A percentile compares a stretch with the other conserved stretches of the same genome.
phyloP scores from a whole-genome alignment of 2,329 filamentous ascomycete species.

The Cytospora mali region DNA sequence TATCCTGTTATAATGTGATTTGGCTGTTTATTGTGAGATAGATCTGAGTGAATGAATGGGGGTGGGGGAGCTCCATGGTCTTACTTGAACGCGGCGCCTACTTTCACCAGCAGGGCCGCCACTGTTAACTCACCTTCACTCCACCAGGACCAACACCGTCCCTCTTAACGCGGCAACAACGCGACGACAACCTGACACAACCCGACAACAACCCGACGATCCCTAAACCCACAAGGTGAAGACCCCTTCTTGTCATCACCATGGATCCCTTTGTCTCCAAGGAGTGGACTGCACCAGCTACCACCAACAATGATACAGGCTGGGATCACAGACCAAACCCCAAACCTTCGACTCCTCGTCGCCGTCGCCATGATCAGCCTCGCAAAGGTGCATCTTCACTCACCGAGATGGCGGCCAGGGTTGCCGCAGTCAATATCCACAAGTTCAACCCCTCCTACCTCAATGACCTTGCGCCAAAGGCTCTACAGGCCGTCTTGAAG shows the following conservation, averaged over 20 bases:
- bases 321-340: conserved; percentile 13
- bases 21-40: background rate
- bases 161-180: too few relatives aligned
- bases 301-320: conserved; percentile 13
- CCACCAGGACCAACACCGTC: background rate
- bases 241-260: too few relatives aligned
- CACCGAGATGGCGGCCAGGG: conserved; percentile 8
- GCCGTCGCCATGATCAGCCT: background rate
- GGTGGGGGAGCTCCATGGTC: too few relatives aligned
- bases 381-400: background rate
- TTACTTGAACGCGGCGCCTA: background rate
- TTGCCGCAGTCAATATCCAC: conserved; percentile 7
- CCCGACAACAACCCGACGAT: background rate
- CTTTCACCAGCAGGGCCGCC: too few relatives aligned
- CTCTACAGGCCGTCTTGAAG: conserved; percentile 8
- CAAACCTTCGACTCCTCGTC: background rate
- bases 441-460: background rate
- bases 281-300: conserved; percentile 17
- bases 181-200: background rate
- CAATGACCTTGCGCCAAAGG: background rate
- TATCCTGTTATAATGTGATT: background rate
- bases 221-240: background rate
- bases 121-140: background rate
- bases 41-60: background rate
- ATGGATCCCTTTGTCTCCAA: conserved; percentile 19